Evolutionary conservation across 768 basidiomycete species (phyloP).

Genomic region (Hemileccinum impolitum): DNA sequence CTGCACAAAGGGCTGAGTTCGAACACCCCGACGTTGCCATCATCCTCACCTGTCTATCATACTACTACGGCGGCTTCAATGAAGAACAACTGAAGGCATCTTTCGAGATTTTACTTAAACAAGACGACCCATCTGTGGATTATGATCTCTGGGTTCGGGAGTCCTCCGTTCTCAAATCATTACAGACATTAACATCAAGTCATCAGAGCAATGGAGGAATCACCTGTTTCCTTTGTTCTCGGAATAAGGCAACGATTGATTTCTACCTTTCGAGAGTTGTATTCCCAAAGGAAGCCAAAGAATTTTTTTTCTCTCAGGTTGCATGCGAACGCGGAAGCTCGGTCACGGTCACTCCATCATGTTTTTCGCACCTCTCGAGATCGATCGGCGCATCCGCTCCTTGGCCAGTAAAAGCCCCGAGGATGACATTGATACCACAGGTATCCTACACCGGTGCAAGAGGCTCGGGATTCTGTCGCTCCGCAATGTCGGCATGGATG

Average conservation of each 20-base stretch:
- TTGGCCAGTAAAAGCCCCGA: slow-evolving; percentile 8
- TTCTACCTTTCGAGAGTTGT: slow-evolving; percentile 24
- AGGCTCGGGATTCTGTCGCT: slow-evolving; percentile 28
- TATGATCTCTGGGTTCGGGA: slow-evolving; percentile 21
- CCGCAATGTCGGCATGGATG: slow-evolving; percentile 27
- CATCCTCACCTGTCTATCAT: slow-evolving; percentile 8
- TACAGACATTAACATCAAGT: slow-evolving; percentile 22
- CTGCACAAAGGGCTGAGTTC: slow-evolving; percentile 24
- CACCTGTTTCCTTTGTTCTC: slow-evolving; percentile 12
- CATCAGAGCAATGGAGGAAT: slow-evolving; percentile 10
- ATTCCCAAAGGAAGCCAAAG: slow-evolving; percentile 26
- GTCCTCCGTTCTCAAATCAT: slow-evolving; percentile 11
- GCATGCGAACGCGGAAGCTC: slow-evolving; percentile 53
- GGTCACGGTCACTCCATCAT: slow-evolving; percentile 45
- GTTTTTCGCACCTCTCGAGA: slow-evolving; percentile 47
- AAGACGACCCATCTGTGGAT: slow-evolving; percentile 17
- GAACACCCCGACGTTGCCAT: slow-evolving; percentile 26
- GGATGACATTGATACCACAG: slow-evolving; percentile 14
- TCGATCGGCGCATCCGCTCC: slow-evolving; percentile 37
- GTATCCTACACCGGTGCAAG: slow-evolving; percentile 41
- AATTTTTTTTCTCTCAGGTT: slow-evolving; percentile 33
- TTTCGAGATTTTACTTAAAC: slow-evolving; percentile 16
- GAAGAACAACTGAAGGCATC: slow-evolving; percentile 12
- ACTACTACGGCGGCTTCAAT: slow-evolving; percentile 24
- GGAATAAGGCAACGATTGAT: slow-evolving; percentile 20